Evolutionary conservation across 2,329 filamentous ascomycete species (phyloP).

Genomic region (Epichloe sp.): DNA sequence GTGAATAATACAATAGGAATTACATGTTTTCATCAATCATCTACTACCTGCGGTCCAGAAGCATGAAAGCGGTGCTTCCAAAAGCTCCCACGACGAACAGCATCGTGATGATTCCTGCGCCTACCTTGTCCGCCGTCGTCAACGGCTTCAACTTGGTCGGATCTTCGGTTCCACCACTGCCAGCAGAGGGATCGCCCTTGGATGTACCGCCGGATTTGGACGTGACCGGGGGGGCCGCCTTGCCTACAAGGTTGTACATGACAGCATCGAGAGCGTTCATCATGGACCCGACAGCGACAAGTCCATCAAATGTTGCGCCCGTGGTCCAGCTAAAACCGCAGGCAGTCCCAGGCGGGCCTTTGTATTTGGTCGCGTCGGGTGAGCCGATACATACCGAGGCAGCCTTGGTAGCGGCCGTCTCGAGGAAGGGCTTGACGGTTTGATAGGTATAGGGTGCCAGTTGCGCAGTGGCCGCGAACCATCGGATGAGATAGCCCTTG

Average conservation of each 20-base stretch:
- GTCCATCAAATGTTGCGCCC: constrained; percentile 40
- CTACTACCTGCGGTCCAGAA: constrained; percentile 18
- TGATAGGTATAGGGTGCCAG: constrained; percentile 39
- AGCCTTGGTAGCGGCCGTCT: constrained; percentile 37
- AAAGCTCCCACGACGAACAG: constrained; percentile 35
- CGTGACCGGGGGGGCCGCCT: constrained; percentile 37
- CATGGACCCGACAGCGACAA: constrained; percentile 53
- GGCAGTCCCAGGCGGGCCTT: constrained; percentile 42
- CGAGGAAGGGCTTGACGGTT: constrained; percentile 37
- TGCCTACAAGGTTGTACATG: constrained; percentile 42
- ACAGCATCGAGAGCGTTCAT: constrained; percentile 54
- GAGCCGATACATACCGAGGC: constrained; percentile 35
- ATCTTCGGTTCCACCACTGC: constrained; percentile 16
- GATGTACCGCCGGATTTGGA: constrained; percentile 46
- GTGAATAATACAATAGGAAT: not conserved
- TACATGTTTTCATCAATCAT: not conserved
- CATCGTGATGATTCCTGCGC: constrained; percentile 42
- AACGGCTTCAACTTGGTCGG: constrained; percentile 21
- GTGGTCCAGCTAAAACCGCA: constrained; percentile 56
- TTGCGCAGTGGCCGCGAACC: constrained; percentile 43
- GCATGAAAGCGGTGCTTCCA: constrained; percentile 35
- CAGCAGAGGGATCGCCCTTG: constrained; percentile 28
- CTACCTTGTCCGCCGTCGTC: constrained; percentile 37
- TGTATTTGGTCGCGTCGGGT: constrained; percentile 27
- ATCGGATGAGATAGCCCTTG: constrained; percentile 63